Evolutionary conservation across 306 rosid species (phyloP), one percentile per base, ranked within the genome.

Genomic region (Neltuma alba): DNA sequence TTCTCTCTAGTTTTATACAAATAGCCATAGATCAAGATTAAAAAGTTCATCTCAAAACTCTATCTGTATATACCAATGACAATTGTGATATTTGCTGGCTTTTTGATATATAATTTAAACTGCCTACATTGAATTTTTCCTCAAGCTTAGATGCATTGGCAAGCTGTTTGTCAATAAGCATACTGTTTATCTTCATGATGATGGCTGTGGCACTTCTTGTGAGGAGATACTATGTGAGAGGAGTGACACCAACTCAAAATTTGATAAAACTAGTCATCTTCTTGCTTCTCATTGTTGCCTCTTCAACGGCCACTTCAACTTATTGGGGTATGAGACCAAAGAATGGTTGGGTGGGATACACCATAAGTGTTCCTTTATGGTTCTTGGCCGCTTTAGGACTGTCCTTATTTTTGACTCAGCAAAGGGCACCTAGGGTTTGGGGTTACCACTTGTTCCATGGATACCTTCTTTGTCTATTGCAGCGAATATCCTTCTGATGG

Each of bases 401-500:
- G 71, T 77, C 89, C 23, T 6, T 88, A 18, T 76, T 80, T 66
- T 65, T 91, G 74, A 86, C 86, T n/a, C 91, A 86, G 74, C 90
- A 89, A 81, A 89, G 94, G 80, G 74, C 37, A 25, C 94, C 97
- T 7, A 93, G 48, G 52, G 88, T 84, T 78, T 93, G 94, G 97
- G 91, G 0, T 96, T 93, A 64, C 97, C 96, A 3, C 88, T 91
- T 73, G 96, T 93, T 10, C 97, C 97, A 15, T 91, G 97, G 97
- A 38, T 93, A 13, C 97, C 97, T 27, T 89, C 92, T 78, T 68
- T 89, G 82, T 93, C 97, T 42, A 85, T 93, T 60, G 97, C 90
- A 7, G 85, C 83, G 7, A 93, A 91, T 82, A 9, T 89, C 4
- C 89, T 93, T 67, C 94, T 93, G 14, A 91, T 91, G 96, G 97